Evolutionary conservation across 306 rosid genomes (phyloP).

Genomic region (Pueraria montana): DNA sequence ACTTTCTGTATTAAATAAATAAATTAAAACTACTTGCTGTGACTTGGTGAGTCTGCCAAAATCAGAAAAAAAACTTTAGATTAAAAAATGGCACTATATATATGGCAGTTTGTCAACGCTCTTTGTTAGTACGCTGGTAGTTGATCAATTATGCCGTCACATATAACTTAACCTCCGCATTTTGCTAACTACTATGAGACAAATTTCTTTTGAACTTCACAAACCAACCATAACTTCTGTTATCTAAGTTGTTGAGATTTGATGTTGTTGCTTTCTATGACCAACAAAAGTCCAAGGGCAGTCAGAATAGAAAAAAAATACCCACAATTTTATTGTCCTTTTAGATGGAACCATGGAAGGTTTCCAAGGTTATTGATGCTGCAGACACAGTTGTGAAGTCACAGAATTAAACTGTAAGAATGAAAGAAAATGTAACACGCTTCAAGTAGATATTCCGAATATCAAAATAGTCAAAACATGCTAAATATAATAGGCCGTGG

Average conservation of each 20-base stretch:
- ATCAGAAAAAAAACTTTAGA: neutral
- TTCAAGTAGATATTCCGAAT: constrained; percentile 14
- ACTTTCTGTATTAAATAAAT: neutral
- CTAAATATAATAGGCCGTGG: constrained; percentile 30
- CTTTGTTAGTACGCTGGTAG: constrained; percentile 2
- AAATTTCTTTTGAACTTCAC: constrained; percentile 28
- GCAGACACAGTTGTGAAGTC: constrained; percentile 32
- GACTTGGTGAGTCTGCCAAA: neutral
- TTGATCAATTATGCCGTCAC: constrained; percentile 51
- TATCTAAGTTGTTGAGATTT: constrained; percentile 42
- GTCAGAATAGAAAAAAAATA: constrained; percentile 16
- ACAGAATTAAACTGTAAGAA: neutral
- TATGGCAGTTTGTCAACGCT: constrained; percentile 32
- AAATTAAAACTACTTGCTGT: neutral
- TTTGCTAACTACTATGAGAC: constrained; percentile 45
- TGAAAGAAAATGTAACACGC: neutral
- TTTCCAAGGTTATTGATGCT: constrained; percentile 32
- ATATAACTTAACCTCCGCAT: constrained; percentile 47
- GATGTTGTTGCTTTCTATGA: neutral
- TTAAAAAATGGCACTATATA: constrained; percentile 20
- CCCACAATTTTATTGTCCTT: neutral
- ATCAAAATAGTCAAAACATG: constrained; percentile 30
- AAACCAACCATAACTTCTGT: constrained; percentile 28
- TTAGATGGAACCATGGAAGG: constrained; percentile 12
- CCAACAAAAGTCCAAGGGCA: constrained; percentile 18